Evolutionary conservation across 306 rosid species (phyloP), one percentile per base, ranked within the genome.

Genomic region (Coriaria nepalensis): DNA sequence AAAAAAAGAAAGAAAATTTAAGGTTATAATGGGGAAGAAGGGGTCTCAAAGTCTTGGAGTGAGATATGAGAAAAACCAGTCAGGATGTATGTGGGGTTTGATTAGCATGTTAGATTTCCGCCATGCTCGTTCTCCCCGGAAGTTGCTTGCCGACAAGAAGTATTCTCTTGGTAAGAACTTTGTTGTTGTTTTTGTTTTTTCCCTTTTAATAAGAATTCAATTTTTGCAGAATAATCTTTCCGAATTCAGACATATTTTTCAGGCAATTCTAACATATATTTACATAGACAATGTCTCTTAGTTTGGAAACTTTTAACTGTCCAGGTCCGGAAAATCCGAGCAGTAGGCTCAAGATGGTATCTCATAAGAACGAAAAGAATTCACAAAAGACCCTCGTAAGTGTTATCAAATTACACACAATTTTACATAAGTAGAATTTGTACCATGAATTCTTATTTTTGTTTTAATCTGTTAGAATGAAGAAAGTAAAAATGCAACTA

Each of bases 41-140:
- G 73, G 70, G 60, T 82, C 98, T 33, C 80, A 75, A 49, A 92
- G 79, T 61, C 85, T 83, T 51, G 5, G 70, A 36, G 60, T 77
- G 52, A 77, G 78, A 56, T 79, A 71, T 68, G 94, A 82, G 77
- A 85, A 72, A 74, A 87, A 92, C 73, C 94, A 92, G 50, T 75
- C 80, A 4, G 96, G 98, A 40, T 92, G 98, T 55, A 92, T 92
- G 87, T 85, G 93, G 96, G 94, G 98, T n/a, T 79, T 92, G 63
- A 92, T 92, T 35, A 82, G 85, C 53, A 79, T 92, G 55, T 72
- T 92, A 52, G 96, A 92, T 74, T 85, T 92, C 61, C 94, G 98
- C 71, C 87, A 77, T 13, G 93, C 93, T 41, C 94, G 82, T 40
- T 34, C 76, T 47, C 52, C 76, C 56, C 70, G 75, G 65, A 92